Evolutionary conservation across 2,329 filamentous ascomycete genomes (phyloP), one percentile per base, ranked within the genome.

Genomic region (Raffaelea albimanens): DNA sequence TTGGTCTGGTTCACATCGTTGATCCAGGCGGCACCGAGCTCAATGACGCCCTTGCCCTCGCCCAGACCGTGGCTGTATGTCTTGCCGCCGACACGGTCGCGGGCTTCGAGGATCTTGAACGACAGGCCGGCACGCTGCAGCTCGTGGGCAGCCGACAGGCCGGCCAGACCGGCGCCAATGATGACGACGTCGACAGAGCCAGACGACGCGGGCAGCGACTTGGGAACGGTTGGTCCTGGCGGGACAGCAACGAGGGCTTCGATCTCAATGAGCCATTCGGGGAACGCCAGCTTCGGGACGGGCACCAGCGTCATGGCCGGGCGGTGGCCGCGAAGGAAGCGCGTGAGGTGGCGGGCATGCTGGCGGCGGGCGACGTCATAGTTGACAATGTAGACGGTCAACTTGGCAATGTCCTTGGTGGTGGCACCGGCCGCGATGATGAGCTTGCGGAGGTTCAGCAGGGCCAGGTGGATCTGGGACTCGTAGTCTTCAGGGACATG

Each of bases 51-150:
- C 18, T 18, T 33, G 3, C 45, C 45, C 8, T 36, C 11, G 11
- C 25, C 14, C 2, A 18, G 11, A 2, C 23, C 25, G 2, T 11
- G 13, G 40, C 34, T 47, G 59, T 63, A 72, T 0, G 70, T 74
- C 58, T 77, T 78, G 7, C 75, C 74, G 0, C 74, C 73, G 0
- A 76, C 69, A 0, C 70, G 65, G 38, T 73, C 63, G 4, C 67
- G 62, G 2, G 72, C 72, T 52, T 78, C 75, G 1, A 78, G 58
- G 0, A 78, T 62, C 0, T 68, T 48, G n/a, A 62, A 60, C 0
- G 63, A 64, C 20, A 40, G 40, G 21, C 52, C 50, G 2, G 45
- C 41, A 16, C 31, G 20, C 18, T 51, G 49, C 14, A 48, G 18
- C 3, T 48, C 47, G 38, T 43, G 33, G 5, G 46, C 52, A 4